Base-by-base conservation (phyloP, 306 rosid genomes). In the Vicia villosa region DNA sequence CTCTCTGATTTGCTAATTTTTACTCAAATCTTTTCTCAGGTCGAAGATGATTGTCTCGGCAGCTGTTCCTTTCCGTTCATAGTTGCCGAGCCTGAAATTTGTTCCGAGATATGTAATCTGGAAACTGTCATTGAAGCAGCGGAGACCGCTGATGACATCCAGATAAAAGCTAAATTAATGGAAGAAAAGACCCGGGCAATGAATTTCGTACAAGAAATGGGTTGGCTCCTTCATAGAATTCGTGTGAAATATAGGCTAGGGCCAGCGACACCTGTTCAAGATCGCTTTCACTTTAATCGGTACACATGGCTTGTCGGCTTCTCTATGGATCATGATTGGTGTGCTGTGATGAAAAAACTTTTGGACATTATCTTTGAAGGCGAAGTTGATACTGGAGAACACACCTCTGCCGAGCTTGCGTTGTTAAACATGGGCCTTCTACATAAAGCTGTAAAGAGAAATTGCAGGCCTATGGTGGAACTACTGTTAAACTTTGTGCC, bases 141-240 rank as follows among this genome's bases (percentile, higher is more conserved):
- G 2, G 91, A 86, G 63, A 73, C 70, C 42, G 65, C 75, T 32
- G 76, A 80, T 47, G 84, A 71, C 68, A 32, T 77, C 43, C 80
- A 40, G 58, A 51, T 70, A 13, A 80, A 74, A 70, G 54, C 81
- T 51, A 79, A 72, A 41, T 80, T 73, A 45, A 21, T 73, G 72
- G 88, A 85, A 77, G 87, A 90, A 66, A 82, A 86, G 84, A 79
- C 86, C 72, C 89, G 69, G 36, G 96, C 96, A 13, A 65, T 90
- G 81, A 81, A 88, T 73, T 93, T 88, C 69, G 32, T 93, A 63
- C 93, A 93, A 47, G 98, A 90, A 85, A 82, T 90, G 83, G 98
- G 98, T 72, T 93, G 98, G 97, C 84, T 93, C 42, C 95, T 93
- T 68, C 98, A 90, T 76, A 88, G 96, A 78, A 82, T 68, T 76